Percentiles rank a stretch among this genome's conserved stretches.
Evolutionary conservation across 208 protist species (phyloP).

Genomic region (Leishmania braziliensis): DNA sequence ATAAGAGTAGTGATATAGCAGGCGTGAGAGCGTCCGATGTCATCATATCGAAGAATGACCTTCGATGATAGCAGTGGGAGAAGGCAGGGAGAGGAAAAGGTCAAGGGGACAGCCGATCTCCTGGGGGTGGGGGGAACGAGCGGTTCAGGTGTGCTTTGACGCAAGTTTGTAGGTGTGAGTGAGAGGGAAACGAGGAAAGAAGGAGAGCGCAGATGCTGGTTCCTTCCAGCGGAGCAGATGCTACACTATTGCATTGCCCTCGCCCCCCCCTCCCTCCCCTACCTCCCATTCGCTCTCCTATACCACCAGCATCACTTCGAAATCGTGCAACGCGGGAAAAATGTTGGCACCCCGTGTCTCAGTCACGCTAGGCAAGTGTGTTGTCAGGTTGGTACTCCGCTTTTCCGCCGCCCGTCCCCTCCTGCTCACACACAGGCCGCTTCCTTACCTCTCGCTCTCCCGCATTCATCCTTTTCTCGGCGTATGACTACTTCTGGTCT

Average conservation of each 20-base stretch:
- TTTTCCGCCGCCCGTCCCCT: neutral
- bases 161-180: neutral
- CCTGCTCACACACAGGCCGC: neutral
- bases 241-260: neutral
- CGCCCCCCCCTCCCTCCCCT: neutral
- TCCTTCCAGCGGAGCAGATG: neutral
- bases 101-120: neutral
- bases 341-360: neutral
- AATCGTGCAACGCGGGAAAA: neutral
- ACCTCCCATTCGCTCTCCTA: neutral
- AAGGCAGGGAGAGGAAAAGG: neutral
- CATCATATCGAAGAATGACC: neutral
- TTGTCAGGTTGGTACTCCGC: neutral
- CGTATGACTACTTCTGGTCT: neutral
- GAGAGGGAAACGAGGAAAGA: conserved; percentile 5
- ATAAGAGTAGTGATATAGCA: neutral
- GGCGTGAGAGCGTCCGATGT: neutral
- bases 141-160: neutral
- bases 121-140: too few relatives aligned
- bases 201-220: conserved; percentile 2
- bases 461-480: neutral
- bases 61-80: neutral
- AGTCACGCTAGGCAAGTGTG: neutral
- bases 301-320: neutral
- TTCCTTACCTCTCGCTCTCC: neutral